Base-by-base conservation (phyloP, 257 asterid genomes). In the Euphrasia confusa region DNA sequence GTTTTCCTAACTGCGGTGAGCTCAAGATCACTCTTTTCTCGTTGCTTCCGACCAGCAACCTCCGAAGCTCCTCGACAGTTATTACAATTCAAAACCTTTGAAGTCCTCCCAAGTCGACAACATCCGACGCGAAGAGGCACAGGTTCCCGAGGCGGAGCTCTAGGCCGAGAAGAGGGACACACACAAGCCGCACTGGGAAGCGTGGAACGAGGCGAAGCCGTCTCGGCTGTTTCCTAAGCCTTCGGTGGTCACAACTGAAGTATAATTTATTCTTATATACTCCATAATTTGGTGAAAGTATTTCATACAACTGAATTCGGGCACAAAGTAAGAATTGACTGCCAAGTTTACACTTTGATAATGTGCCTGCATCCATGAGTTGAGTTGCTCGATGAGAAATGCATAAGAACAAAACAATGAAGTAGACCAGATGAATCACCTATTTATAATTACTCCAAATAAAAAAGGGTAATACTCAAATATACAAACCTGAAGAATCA, bases 141-240 rank as follows among this genome's bases (percentile, higher is more conserved):
- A 11, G n/a, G 5, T 44, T 17, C 50, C 49, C 8, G 7, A 33
- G 39, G 39, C 39, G 9, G 7, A 33, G 7, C 39, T 33, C 39
- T 33, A 10, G 7, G 39, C 81, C 18, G 95, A 77, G 75, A 64
- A 83, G 49, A 86, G 68, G 0, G 95, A 86, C 77, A 86, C 81
- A 79, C 95, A 83, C 48, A 70, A 83, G 42, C 95, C 95, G 59
- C 95, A 85, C 50, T 85, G 95, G 61, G 95, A 81, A 65, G 90
- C 95, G 72, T 81, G 90, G 61, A 85, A 85, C 57, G 88, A 88
- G 1, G 90, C 76, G 76, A 85, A 85, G 53, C 90, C 95, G 69
- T 81, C 81, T 73, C 73, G 77, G 60, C 71, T 79, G 72, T 81
- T 83, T 72, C 95, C 88, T 45, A 85, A 78, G 70, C 90, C 90